Base-by-base conservation (phyloP, 129 eudicot species). In the Erigeron canadensis region DNA sequence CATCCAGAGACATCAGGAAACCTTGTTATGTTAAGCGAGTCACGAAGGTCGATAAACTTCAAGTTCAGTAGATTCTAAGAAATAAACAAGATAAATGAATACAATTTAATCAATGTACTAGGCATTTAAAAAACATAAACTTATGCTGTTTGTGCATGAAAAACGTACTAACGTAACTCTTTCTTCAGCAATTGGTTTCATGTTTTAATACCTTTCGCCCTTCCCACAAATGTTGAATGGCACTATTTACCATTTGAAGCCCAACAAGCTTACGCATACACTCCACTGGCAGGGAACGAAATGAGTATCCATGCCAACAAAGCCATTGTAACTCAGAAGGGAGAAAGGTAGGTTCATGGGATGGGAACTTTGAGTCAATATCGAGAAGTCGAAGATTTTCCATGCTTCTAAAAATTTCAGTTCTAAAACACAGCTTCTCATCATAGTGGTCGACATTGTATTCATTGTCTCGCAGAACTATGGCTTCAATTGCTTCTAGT, bases 1-100 rank as follows among this genome's bases (percentile, higher is more conserved):
- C 60, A 21, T 55, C 48, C 53, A 6, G 78, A 62, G 50, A 65
- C 54, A 28, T 75, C 80, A 21, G 80, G 80, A 41, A 70, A 53
- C 3, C 18, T 38, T 39, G 8, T 39, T 19, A 70, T 10, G 63
- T 4, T 5, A 1, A 11, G 4, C 21, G 19, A 55, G 3, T 5
- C 6, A 8, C 10, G 7, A 22, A 70, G 38, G 64, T 70, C 11
- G 41, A 70, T 41, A 16, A 54, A 55, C 39, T 55, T 70, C 63
- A 70, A 70, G 74, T 70, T 40, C 5, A 40, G 74, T 39, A 70
- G 59, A 18, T 37, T 56, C 77, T 73, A 50, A 5, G 0, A 12
- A 6, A 13, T 11, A 70, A 55, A 55, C 22, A 41, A n/a, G n/a
- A n/a, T 7, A 41, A 19, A 42, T 40, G 4, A 71, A 57, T 6